These are phyloP conservation scores for Warburgia ugandensis DNA, from an alignment of 164 flowering plant species.

Conservation along the genomic window DNA sequence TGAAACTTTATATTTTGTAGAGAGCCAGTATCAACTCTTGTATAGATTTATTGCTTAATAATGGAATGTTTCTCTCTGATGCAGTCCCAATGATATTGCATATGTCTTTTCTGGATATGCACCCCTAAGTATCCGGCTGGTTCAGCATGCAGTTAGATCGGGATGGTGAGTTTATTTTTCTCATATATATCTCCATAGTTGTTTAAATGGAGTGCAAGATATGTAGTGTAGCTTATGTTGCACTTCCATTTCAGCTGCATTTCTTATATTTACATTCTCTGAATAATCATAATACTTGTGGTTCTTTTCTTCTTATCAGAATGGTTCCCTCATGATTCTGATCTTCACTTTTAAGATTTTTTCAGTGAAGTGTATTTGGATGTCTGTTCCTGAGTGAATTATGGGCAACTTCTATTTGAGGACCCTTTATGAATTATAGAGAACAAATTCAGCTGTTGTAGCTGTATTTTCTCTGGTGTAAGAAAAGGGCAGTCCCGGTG, in stretches of 20 bases:
- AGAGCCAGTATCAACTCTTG: too few species aligned
- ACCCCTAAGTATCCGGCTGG: slow-evolving; percentile 91
- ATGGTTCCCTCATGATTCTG: background rate
- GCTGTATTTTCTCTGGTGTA: too few species aligned
- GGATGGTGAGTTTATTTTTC: slow-evolving; percentile 80
- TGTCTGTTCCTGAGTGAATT: too few species aligned
- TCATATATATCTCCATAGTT: background rate
- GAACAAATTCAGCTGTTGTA: too few species aligned
- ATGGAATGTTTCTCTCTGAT: slow-evolving; percentile 5
- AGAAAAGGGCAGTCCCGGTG: too few species aligned
- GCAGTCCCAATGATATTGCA: slow-evolving; percentile 87
- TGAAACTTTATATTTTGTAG: too few species aligned
- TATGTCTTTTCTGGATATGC: slow-evolving; percentile 98
- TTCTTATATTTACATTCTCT: background rate
- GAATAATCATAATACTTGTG: background rate
- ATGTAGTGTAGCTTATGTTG: too few species aligned
- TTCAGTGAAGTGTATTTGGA: background rate
- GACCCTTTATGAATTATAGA: too few species aligned
- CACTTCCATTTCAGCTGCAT: too few species aligned
- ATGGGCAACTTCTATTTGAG: too few species aligned
- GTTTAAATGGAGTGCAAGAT: background rate
- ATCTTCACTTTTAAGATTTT: background rate
- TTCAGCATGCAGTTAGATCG: slow-evolving; percentile 89
- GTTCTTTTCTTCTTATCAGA: background rate
- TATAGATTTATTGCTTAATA: background rate